A percentile compares a stretch with the other conserved stretches of the same genome.
phyloP scores from a whole-genome alignment of 148 eudicot species.

The Rhododendron ferrugineum region DNA sequence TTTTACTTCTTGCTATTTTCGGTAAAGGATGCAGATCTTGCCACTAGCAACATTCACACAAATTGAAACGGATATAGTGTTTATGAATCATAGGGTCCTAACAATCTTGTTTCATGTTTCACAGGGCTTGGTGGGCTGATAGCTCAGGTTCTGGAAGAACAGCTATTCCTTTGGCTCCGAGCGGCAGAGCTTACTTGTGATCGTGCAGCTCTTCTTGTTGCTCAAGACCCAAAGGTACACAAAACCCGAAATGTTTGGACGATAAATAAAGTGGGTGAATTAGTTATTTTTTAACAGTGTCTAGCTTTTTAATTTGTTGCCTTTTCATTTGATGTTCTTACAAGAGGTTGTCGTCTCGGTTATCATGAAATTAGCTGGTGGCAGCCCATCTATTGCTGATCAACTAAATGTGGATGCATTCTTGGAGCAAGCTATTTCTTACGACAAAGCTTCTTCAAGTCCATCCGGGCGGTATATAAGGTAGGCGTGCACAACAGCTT shows the following conservation, averaged over 20 bases:
- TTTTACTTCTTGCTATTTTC: not conserved
- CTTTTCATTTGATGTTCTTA: constrained; percentile 29
- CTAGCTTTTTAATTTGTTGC: constrained; percentile 1
- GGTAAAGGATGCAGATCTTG: not conserved
- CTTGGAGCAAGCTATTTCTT: constrained; percentile 98
- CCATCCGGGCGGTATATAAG: constrained; percentile 92
- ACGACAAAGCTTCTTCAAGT: constrained; percentile 88
- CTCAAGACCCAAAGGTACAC: constrained; percentile 91
- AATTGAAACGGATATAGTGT: not conserved
- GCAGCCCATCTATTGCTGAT: constrained; percentile 93
- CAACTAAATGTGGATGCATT: constrained; percentile 93
- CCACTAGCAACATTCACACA: not conserved
- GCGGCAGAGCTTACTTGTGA: constrained; percentile 98
- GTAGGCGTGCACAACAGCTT: constrained; percentile 22
- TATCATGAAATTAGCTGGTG: constrained; percentile 98
- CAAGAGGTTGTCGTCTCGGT: constrained; percentile 98
- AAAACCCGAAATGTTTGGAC: not conserved
- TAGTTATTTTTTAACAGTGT: not conserved
- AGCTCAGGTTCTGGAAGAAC: constrained; percentile 86
- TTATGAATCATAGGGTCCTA: not conserved
- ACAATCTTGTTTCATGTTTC: not conserved
- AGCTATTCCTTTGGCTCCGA: constrained; percentile 87
- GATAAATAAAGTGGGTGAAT: not conserved
- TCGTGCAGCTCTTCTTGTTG: constrained; percentile 98
- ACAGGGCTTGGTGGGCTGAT: constrained; percentile 83